Evolutionary conservation across 768 basidiomycete species (phyloP).

Genomic region (Amyloporia xantha): DNA sequence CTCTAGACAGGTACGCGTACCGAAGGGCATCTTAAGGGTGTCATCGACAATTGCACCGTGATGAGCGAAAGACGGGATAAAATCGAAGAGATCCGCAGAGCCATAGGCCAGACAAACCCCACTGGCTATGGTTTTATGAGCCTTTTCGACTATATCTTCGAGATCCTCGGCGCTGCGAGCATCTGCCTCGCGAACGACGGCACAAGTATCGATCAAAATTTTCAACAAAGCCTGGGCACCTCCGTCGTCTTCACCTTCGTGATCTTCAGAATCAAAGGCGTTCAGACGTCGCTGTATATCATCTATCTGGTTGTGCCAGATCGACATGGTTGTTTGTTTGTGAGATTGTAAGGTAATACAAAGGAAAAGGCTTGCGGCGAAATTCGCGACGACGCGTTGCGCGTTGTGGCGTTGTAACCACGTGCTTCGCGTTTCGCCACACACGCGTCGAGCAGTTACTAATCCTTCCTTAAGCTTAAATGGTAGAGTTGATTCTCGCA

Average conservation of each 20-base stretch:
- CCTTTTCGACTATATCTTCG: slow-evolving; percentile 3
- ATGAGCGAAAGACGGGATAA: slow-evolving; percentile 16
- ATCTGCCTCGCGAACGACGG: slow-evolving; percentile 10
- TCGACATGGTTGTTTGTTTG: not conserved
- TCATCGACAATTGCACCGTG: slow-evolving; percentile 6
- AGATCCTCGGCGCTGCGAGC: slow-evolving; percentile 1
- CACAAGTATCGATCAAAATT: slow-evolving; percentile 5
- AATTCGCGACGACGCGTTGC: not conserved
- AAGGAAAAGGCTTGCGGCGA: no score
- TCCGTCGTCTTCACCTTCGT: not conserved
- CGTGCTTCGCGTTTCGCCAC: no score
- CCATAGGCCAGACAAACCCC: slow-evolving; percentile 5
- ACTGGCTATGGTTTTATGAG: not conserved
- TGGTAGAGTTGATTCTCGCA: no score
- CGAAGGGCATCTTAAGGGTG: not conserved
- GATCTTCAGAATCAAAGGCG: not conserved
- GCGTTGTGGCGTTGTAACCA: no score
- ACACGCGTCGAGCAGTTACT: no score
- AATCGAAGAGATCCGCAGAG: slow-evolving; percentile 11
- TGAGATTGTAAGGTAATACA: not conserved
- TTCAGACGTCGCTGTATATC: not conserved
- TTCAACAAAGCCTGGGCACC: not conserved
- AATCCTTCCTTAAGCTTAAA: no score
- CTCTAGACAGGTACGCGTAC: not conserved
- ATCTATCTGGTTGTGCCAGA: not conserved